Evolutionary conservation across 352 stramenopile species (phyloP).

Genomic region (Phytophthora crassamura): DNA sequence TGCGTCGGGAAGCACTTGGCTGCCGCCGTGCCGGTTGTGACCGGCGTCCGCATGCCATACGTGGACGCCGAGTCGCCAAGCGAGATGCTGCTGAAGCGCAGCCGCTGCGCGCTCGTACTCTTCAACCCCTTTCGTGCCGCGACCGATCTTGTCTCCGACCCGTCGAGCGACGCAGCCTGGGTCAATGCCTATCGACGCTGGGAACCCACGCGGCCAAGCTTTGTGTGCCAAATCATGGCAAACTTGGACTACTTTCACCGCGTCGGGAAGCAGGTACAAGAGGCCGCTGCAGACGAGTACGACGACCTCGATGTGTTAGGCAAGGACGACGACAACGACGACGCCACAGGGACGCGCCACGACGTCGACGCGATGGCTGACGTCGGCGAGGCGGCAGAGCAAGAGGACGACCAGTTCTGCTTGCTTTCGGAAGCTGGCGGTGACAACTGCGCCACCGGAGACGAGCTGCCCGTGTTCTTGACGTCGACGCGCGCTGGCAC

Average conservation of each 20-base stretch:
- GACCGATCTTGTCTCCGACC: background rate
- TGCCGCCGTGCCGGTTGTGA: too few species aligned
- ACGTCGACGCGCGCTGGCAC: too few species aligned
- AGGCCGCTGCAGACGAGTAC: background rate
- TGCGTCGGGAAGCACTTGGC: too few species aligned
- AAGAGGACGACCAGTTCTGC: background rate
- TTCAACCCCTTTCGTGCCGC: background rate
- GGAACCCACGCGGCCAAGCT: background rate
- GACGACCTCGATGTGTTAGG: background rate
- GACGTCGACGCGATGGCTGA: too few species aligned
- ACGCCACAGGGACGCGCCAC: too few species aligned
- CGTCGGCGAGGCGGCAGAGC: too few species aligned
- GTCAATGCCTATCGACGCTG: background rate
- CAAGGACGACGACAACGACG: too few species aligned
- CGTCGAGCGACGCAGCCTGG: background rate
- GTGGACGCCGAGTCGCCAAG: too few species aligned
- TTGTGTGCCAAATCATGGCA: background rate
- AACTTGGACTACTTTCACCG: slow-evolving; percentile 2
- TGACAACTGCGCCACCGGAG: too few species aligned
- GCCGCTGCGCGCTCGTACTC: background rate
- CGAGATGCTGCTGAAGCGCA: background rate
- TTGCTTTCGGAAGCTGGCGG: background rate
- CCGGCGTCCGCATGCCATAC: too few species aligned
- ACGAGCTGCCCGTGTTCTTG: too few species aligned
- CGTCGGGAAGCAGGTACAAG: background rate